phyloP scores from a whole-genome alignment of 148 eudicot genomes.

The Suaeda aralocaspica region DNA sequence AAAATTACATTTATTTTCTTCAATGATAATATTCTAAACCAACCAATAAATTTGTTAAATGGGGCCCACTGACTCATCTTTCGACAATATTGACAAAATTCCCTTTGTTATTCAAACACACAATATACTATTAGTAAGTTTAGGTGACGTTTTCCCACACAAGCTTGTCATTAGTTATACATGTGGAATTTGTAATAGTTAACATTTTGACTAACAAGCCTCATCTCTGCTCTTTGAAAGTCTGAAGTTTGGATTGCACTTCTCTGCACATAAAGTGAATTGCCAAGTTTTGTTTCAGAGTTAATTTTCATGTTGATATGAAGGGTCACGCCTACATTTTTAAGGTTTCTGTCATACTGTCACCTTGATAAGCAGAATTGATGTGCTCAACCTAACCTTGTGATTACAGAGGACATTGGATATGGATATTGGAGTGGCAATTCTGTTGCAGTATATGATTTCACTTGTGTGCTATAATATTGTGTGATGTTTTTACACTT shows the following conservation, averaged over 20 bases:
- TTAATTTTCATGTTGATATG: not conserved
- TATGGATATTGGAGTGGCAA: too few relatives aligned
- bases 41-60: too few relatives aligned
- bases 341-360: too few relatives aligned
- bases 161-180: not conserved
- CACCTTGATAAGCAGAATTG: not conserved
- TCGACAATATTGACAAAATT: too few relatives aligned
- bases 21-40: too few relatives aligned
- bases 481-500: too few relatives aligned
- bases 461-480: constrained; percentile 1
- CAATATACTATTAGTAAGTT: not conserved
- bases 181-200: not conserved
- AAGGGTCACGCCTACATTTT: not conserved
- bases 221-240: not conserved
- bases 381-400: not conserved
- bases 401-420: not conserved
- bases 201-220: too few relatives aligned
- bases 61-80: too few relatives aligned
- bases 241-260: not conserved
- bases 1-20: too few relatives aligned
- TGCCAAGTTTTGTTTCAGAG: not conserved
- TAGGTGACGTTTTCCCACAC: not conserved
- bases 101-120: too few relatives aligned
- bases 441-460: not conserved
- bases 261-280: not conserved